Evolutionary conservation across 139 green algal genomes (phyloP), one percentile per base, ranked within the genome.

Genomic region (Haematococcus lacustris): DNA sequence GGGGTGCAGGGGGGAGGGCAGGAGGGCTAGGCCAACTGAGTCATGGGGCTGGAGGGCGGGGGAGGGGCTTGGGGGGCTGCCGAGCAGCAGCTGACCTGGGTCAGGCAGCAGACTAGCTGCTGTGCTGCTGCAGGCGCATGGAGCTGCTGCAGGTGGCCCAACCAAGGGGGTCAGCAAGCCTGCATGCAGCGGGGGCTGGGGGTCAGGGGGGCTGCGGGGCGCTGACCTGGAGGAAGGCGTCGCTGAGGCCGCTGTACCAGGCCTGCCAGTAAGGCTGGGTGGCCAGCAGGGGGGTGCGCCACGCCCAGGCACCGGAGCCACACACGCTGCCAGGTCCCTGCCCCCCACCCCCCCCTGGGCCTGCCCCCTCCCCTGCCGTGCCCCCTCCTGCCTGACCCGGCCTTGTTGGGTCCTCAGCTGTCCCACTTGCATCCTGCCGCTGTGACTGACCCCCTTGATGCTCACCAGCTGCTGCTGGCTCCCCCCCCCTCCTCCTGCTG

Each of bases 231-330:
- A 98, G 79, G 71, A 96, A 97, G 0, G 78, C 41, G n/a, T 92
- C 83, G 39, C 80, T 91, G 40, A 98, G 80, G 6, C 89, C 92
- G 1, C 17, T 38, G 77, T 96, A 98, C 94, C 94, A 97, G 30
- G 84, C 89, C 63, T 92, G 78, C 93, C 93, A 97, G 75, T 86
- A 88, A 9, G 78, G 80, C 61, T 86, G 74, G 33, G 79, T 95
- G 1, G 64, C 41, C 50, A 75, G 60, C 38, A 98, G 69, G 1
- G 75, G 79, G 4, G 90, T 96, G 21, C 89, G 82, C 91, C 92
- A 98, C 28, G 79, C 65, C 86, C 84, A 94, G 3, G n/a, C 6
- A 0, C 41, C 68, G 1, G 38, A 51, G 25, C n/a, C n/a, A n/a
- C n/a, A n/a, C n/a, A n/a, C n/a, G n/a, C n/a, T n/a, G n/a, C n/a